Percentiles rank a stretch among this genome's conserved stretches.
Evolutionary conservation across 345 rosid species (phyloP).

Genomic region (Moricandia moricandioides): DNA sequence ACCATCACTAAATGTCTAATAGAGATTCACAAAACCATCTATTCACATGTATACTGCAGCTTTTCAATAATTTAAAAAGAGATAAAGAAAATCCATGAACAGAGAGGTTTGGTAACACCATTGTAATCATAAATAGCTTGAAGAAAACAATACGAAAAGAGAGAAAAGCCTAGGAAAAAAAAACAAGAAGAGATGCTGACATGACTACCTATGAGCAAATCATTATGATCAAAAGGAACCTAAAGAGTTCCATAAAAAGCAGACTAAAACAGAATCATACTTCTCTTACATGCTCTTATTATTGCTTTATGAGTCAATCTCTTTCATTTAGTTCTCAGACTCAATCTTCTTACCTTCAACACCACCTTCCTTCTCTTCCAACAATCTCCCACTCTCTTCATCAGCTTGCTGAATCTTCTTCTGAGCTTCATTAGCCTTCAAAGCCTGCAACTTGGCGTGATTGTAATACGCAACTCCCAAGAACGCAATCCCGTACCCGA

Average conservation of each 20-base stretch:
- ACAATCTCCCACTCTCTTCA: conserved; percentile 73
- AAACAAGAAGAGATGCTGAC: conserved; percentile 20
- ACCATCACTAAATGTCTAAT: neutral
- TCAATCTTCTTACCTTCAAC: conserved; percentile 59
- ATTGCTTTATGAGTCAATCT: neutral
- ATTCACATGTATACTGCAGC: conserved; percentile 1
- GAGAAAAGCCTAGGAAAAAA: neutral
- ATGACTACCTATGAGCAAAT: conserved; percentile 23
- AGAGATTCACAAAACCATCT: neutral
- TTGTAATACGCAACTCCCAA: conserved; percentile 91
- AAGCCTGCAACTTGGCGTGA: conserved; percentile 81
- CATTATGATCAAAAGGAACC: conserved; percentile 10
- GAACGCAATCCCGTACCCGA: conserved; percentile 87
- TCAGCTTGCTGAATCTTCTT: conserved; percentile 74
- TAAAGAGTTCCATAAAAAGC: conserved; percentile 12
- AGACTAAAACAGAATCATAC: neutral
- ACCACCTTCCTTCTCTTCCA: conserved; percentile 59
- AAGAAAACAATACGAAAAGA: conserved; percentile 6
- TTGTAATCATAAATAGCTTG: conserved; percentile 22
- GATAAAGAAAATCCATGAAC: conserved; percentile 12
- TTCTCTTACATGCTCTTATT: conserved; percentile 20
- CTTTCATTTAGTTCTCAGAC: conserved; percentile 37
- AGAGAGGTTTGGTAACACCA: conserved; percentile 21
- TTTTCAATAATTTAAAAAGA: neutral
- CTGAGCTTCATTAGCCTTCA: conserved; percentile 87